A percentile compares a stretch with the other conserved stretches of the same genome.
Evolutionary conservation across 2,329 filamentous ascomycete species (phyloP).

Genomic region (Hypoxylon sp.): DNA sequence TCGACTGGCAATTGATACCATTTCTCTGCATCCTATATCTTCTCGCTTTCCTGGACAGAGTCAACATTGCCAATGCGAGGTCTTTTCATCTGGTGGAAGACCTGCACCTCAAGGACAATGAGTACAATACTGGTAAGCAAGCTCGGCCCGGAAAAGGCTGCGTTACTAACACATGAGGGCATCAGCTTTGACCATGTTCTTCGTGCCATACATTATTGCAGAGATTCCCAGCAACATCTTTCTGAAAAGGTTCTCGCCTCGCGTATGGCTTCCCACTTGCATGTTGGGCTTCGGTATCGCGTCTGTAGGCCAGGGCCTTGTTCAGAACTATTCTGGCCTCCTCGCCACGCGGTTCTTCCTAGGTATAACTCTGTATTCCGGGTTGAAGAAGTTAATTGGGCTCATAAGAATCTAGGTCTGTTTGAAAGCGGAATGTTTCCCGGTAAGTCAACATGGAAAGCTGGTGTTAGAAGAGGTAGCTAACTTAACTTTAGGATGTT

Average conservation of each 20-base stretch:
- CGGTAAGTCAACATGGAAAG: constrained; percentile 35
- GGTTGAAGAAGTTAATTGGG: not conserved
- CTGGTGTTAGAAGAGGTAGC: constrained; percentile 11
- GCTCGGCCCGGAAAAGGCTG: not conserved
- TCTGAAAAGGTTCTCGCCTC: constrained; percentile 69
- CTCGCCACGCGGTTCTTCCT: constrained; percentile 89
- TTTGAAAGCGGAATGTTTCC: constrained; percentile 77
- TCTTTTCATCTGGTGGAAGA: constrained; percentile 76
- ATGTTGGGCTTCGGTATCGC: constrained; percentile 88
- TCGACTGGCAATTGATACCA: constrained; percentile 80
- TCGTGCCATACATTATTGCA: constrained; percentile 80
- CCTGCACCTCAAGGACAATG: constrained; percentile 68
- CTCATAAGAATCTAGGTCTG: constrained; percentile 64
- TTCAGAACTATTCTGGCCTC: constrained; percentile 82
- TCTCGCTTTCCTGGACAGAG: constrained; percentile 66
- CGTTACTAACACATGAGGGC: constrained; percentile 15
- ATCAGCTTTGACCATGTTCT: constrained; percentile 80
- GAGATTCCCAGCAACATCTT: constrained; percentile 83
- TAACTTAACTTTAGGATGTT: constrained; percentile 70
- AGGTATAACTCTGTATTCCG: constrained; percentile 12
- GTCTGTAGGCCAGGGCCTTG: constrained; percentile 82
- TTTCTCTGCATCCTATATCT: constrained; percentile 76
- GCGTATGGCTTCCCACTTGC: constrained; percentile 76
- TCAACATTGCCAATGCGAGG: constrained; percentile 85
- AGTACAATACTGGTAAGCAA: constrained; percentile 76